These are phyloP conservation scores for Sclerotinia subarctica DNA, from an alignment of 2,329 filamentous ascomycete genomes.

Conservation along the genomic window DNA sequence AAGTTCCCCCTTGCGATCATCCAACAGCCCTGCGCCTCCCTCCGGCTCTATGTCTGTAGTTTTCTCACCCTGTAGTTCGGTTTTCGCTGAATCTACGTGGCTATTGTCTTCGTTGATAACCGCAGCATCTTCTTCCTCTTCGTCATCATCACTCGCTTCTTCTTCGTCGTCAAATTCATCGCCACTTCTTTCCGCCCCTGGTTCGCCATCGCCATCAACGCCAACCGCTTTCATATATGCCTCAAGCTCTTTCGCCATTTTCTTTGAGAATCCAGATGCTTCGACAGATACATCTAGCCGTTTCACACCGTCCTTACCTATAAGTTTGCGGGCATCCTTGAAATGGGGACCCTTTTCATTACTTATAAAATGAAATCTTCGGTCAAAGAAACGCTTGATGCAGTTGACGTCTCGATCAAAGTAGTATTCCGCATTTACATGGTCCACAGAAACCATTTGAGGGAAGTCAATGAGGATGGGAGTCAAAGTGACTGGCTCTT, in stretches of 20 bases:
- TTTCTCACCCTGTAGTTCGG: background rate
- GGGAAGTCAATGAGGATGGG: slow-evolving; percentile 96
- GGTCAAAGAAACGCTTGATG: slow-evolving; percentile 89
- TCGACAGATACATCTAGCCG: slow-evolving; percentile 85
- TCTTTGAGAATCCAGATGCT: slow-evolving; percentile 92
- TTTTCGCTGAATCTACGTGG: background rate
- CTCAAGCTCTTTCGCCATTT: slow-evolving; percentile 93
- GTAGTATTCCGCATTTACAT: slow-evolving; percentile 92
- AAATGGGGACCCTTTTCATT: slow-evolving; percentile 83
- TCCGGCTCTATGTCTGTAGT: background rate
- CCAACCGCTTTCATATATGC: slow-evolving; percentile 77
- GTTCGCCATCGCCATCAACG: slow-evolving; percentile 46
- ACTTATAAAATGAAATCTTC: slow-evolving; percentile 82
- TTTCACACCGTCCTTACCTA: slow-evolving; percentile 61
- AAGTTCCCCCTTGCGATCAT: slow-evolving; percentile 21
- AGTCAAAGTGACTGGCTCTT: slow-evolving; percentile 54
- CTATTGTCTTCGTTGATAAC: background rate
- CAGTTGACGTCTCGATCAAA: slow-evolving; percentile 95
- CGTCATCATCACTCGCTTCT: slow-evolving; percentile 39
- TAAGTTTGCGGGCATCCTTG: slow-evolving; percentile 72
- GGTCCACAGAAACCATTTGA: slow-evolving; percentile 95
- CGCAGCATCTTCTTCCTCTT: slow-evolving; percentile 31
- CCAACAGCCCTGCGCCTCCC: background rate
- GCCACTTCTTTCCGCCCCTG: slow-evolving; percentile 34
- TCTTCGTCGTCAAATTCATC: slow-evolving; percentile 43